phyloP scores from a whole-genome alignment of 2,329 filamentous ascomycete species.

The Myriosclerotinia duriaeana region DNA sequence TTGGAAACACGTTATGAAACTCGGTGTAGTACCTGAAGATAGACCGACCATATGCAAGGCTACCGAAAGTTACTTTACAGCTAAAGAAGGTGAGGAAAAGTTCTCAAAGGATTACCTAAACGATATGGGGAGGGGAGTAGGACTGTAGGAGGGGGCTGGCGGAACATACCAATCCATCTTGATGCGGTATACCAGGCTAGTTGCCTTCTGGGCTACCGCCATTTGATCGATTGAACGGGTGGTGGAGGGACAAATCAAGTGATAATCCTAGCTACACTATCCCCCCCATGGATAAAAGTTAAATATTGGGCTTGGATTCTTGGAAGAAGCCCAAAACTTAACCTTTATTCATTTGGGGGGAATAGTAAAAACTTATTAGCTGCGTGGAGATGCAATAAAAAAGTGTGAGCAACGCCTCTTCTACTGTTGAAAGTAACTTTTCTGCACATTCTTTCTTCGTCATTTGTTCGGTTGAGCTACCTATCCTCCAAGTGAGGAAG shows the following conservation, averaged over 20 bases:
- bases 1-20: too few species aligned
- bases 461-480: background rate
- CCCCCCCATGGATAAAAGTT: too few species aligned
- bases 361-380: constrained; percentile 12
- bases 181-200: too few species aligned
- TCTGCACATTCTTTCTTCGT: background rate
- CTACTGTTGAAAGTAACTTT: background rate
- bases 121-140: too few species aligned
- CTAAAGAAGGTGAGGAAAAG: background rate
- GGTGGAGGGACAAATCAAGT: too few species aligned
- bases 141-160: background rate
- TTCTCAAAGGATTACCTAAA: background rate
- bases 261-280: too few species aligned
- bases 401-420: background rate
- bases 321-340: too few species aligned
- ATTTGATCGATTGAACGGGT: too few species aligned
- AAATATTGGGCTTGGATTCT: too few species aligned
- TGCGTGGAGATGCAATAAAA: background rate
- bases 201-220: too few species aligned
- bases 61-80: background rate
- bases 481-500: background rate
- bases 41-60: constrained; percentile 5
- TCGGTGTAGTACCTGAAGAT: too few species aligned
- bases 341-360: too few species aligned
- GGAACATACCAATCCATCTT: background rate